These are phyloP conservation scores for Cyclotella sp. DNA, from an alignment of 108 stramenopile genomes.

Conservation along the genomic window DNA sequence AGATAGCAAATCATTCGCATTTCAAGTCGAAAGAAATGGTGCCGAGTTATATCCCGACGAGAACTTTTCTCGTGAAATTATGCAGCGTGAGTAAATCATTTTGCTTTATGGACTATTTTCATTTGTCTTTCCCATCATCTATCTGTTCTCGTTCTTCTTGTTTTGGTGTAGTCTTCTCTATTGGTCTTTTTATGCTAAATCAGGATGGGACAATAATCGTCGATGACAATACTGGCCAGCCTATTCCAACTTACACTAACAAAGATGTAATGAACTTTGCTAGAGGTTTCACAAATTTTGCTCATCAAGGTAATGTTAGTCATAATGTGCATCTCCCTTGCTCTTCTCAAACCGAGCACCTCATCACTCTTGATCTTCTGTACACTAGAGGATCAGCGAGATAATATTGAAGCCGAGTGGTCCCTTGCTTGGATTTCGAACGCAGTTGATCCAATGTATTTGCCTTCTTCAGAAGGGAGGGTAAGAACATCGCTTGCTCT, in stretches of 20 bases:
- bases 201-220: slow-evolving; percentile 52
- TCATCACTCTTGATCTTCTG: neutral
- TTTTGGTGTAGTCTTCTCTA: slow-evolving; percentile 18
- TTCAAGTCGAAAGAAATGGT: slow-evolving; percentile 33
- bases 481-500: neutral
- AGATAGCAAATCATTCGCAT: slow-evolving; percentile 38
- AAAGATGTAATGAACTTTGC: slow-evolving; percentile 54
- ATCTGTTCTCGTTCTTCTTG: neutral
- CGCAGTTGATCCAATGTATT: slow-evolving; percentile 33
- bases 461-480: slow-evolving; percentile 41
- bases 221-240: slow-evolving; percentile 32
- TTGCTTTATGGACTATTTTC: neutral
- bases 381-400: neutral
- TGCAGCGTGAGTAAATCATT: neutral
- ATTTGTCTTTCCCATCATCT: neutral
- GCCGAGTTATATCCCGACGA: slow-evolving; percentile 48
- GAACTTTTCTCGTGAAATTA: slow-evolving; percentile 42
- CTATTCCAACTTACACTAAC: slow-evolving; percentile 43
- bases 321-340: no score
- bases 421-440: slow-evolving; percentile 5
- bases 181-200: slow-evolving; percentile 52
- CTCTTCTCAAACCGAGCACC: no score
- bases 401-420: slow-evolving; percentile 22
- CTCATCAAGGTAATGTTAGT: neutral
- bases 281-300: slow-evolving; percentile 40